Conservation (phyloP, 106 monocot species). For the Posidonia australis region DNA sequence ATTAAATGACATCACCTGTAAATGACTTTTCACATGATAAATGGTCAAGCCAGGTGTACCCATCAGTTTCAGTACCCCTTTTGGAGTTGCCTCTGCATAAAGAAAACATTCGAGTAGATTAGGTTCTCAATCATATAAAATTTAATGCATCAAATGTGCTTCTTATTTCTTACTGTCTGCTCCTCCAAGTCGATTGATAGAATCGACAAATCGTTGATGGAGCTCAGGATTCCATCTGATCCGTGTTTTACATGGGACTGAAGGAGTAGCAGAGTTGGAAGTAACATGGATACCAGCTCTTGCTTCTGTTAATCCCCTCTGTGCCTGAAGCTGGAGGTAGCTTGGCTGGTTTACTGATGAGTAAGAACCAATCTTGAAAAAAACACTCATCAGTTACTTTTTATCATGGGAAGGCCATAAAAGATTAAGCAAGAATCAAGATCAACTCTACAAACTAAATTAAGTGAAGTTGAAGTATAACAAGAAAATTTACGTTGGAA, state of each 20-base stretch:
- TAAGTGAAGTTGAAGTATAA: not conserved
- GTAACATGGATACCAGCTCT: conserved; percentile 2
- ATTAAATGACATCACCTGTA: conserved; percentile 13
- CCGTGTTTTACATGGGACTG: conserved; percentile 19
- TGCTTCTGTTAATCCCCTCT: conserved; percentile 8
- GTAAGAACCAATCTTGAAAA: conserved; percentile 21
- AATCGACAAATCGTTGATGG: conserved; percentile 23
- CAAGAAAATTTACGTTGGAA: conserved; percentile 11
- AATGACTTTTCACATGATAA: conserved; percentile 32
- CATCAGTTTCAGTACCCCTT: conserved; percentile 25
- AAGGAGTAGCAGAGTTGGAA: not conserved
- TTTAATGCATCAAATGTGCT: not conserved
- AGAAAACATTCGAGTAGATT: not conserved
- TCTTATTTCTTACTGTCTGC: conserved; percentile 24
- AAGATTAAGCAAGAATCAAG: not conserved
- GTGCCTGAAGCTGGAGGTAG: conserved; percentile 9
- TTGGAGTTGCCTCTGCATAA: conserved; percentile 26
- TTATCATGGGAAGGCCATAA: too few relatives aligned
- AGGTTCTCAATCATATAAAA: not conserved
- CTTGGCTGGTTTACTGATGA: conserved; percentile 10
- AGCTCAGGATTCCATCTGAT: conserved; percentile 25
- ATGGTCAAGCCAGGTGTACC: conserved; percentile 17
- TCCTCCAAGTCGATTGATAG: conserved; percentile 23
- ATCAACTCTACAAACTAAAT: not conserved
- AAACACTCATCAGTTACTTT: too few relatives aligned